Evolutionary conservation across 2,329 filamentous ascomycete species (phyloP).

Genomic region (Septoria petroselini): DNA sequence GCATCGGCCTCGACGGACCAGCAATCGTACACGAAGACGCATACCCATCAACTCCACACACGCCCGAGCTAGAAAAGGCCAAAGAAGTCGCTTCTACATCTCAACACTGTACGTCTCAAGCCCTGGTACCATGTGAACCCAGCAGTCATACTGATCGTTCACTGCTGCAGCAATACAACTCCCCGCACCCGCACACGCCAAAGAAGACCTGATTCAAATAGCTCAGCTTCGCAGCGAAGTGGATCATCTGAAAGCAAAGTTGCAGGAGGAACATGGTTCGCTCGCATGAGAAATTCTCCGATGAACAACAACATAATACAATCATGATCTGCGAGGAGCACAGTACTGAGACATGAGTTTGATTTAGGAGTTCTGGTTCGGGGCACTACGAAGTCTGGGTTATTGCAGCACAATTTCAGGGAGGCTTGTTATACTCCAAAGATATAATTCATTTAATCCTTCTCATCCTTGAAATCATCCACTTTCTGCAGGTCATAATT

Average conservation of each 20-base stretch:
- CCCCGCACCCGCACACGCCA: conserved; percentile 1
- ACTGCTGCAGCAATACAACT: conserved; percentile 1
- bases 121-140: background rate
- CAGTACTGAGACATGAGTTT: no score
- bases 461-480: no score
- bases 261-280: background rate
- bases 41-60: conserved; percentile 5
- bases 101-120: background rate
- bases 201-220: conserved; percentile 10
- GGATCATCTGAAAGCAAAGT: conserved; percentile 1
- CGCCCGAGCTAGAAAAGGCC: conserved; percentile 13
- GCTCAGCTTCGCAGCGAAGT: conserved; percentile 9
- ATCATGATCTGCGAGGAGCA: no score
- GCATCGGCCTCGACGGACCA: conserved; percentile 16
- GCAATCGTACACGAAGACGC: conserved; percentile 11
- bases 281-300: no score
- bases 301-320: no score
- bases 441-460: no score
- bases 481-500: no score
- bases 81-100: background rate
- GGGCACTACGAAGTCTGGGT: no score
- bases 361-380: no score
- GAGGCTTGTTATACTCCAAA: no score
- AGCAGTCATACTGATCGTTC: background rate
- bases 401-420: no score